Evolutionary conservation across 2,329 filamentous ascomycete genomes (phyloP).

Genomic region (Aspergillus neotritici): DNA sequence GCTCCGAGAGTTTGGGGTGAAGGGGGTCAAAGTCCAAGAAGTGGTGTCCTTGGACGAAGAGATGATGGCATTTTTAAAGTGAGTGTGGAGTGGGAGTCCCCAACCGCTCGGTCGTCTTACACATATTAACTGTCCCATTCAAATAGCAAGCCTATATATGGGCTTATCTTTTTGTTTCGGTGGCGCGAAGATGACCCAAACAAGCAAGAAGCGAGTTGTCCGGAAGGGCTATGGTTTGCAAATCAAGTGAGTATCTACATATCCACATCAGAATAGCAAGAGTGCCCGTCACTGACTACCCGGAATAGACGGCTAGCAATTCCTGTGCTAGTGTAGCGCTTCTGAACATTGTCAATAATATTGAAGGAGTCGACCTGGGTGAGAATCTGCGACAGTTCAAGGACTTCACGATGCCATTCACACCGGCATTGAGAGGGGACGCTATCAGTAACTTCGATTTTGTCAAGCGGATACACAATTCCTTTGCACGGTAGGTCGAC

Average conservation of each 20-base stretch:
- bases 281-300: constrained; percentile 3
- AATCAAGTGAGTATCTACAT: constrained; percentile 61
- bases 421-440: constrained; percentile 68
- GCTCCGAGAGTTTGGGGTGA: constrained; percentile 69
- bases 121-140: constrained; percentile 1
- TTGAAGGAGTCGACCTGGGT: constrained; percentile 61
- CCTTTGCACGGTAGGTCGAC: constrained; percentile 61
- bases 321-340: constrained; percentile 89
- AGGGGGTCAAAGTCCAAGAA: constrained; percentile 68
- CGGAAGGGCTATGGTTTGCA: constrained; percentile 78
- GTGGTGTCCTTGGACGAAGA: constrained; percentile 66
- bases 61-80: constrained; percentile 59
- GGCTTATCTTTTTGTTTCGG: constrained; percentile 82
- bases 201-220: constrained; percentile 51
- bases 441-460: constrained; percentile 67
- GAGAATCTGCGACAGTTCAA: constrained; percentile 68
- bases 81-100: constrained; percentile 21
- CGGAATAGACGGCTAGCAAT: constrained; percentile 65
- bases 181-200: constrained; percentile 56
- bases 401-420: constrained; percentile 60
- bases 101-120: not conserved
- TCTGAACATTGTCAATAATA: constrained; percentile 90
- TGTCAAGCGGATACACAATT: constrained; percentile 80
- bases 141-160: constrained; percentile 65
- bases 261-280: not conserved